Evolutionary conservation across 495 filamentous ascomycete genomes (phyloP).

Genomic region (Hypoxylon crocopeplum): DNA sequence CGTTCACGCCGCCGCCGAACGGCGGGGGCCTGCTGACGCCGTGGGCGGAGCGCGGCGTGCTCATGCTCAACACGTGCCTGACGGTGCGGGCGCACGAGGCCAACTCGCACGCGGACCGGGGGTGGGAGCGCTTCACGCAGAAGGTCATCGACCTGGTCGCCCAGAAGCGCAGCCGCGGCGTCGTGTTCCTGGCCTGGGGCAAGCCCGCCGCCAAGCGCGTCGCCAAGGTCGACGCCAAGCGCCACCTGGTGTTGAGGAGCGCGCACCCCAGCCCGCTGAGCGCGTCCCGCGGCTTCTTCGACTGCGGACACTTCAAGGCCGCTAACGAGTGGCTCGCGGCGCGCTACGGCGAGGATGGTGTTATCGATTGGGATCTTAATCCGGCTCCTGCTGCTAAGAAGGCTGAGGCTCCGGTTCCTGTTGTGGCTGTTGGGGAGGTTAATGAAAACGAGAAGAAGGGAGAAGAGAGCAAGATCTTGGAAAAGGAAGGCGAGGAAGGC

Average conservation of each 20-base stretch:
- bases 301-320: slow-evolving; percentile 84
- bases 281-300: slow-evolving; percentile 80
- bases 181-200: slow-evolving; percentile 96
- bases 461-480: slow-evolving; percentile 32
- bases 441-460: slow-evolving; percentile 15
- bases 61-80: slow-evolving; percentile 90
- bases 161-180: slow-evolving; percentile 72
- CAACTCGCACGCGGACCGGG: slow-evolving; percentile 79
- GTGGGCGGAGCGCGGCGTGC: slow-evolving; percentile 91
- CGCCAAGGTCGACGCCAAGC: slow-evolving; percentile 67
- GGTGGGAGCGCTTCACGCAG: slow-evolving; percentile 94
- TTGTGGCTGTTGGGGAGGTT: slow-evolving; percentile 25
- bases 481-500: slow-evolving; percentile 32
- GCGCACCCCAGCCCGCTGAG: slow-evolving; percentile 93
- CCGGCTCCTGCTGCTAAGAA: slow-evolving; percentile 26
- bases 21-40: slow-evolving; percentile 82
- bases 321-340: slow-evolving; percentile 87
- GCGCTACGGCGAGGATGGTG: slow-evolving; percentile 77
- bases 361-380: slow-evolving; percentile 86
- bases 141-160: slow-evolving; percentile 87
- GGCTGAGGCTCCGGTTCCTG: slow-evolving; percentile 7
- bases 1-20: slow-evolving; percentile 75
- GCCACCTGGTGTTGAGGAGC: slow-evolving; percentile 80
- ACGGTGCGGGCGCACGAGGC: slow-evolving; percentile 89
- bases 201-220: slow-evolving; percentile 78